A percentile compares a stretch with the other conserved stretches of the same genome.
Evolutionary conservation across 1,284 basidiomycete genomes (phyloP).

Genomic region (Moesziomyces sp.): DNA sequence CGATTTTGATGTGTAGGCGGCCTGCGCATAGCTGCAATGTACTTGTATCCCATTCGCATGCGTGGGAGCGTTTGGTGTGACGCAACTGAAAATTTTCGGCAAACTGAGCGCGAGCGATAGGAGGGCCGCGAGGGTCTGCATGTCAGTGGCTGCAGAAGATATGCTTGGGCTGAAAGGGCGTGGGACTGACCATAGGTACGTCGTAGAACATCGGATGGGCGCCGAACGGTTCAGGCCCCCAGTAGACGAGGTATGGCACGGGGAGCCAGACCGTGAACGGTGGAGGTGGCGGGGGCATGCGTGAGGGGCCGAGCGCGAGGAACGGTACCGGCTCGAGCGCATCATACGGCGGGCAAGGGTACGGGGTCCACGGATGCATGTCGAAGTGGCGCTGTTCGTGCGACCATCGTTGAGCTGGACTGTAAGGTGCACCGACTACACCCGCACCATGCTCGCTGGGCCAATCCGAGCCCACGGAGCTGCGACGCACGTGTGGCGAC

Average conservation of each 20-base stretch:
- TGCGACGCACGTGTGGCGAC: neutral
- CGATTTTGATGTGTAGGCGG: conserved; percentile 14
- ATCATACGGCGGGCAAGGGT: neutral
- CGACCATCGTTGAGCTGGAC: neutral
- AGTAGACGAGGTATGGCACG: conserved; percentile 22
- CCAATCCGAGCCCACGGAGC: neutral
- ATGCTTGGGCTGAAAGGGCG: neutral
- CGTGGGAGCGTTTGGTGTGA: no score
- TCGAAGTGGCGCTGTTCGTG: neutral
- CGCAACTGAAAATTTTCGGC: conserved; percentile 1
- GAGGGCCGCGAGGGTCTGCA: no score
- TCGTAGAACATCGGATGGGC: conserved; percentile 17
- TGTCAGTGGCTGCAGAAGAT: no score
- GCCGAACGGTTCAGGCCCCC: conserved; percentile 19
- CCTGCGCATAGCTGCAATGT: neutral
- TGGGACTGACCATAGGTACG: conserved; percentile 26
- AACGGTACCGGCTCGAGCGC: neutral
- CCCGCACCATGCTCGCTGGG: no score
- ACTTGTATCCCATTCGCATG: neutral
- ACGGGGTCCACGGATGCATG: no score
- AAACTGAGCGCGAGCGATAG: neutral
- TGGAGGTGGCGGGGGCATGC: neutral
- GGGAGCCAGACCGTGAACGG: conserved; percentile 1
- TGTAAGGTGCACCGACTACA: no score
- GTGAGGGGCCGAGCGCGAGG: neutral